Evolutionary conservation across 495 filamentous ascomycete species (phyloP), one percentile per base, ranked within the genome.

Genomic region (Talaromyces adpressus): DNA sequence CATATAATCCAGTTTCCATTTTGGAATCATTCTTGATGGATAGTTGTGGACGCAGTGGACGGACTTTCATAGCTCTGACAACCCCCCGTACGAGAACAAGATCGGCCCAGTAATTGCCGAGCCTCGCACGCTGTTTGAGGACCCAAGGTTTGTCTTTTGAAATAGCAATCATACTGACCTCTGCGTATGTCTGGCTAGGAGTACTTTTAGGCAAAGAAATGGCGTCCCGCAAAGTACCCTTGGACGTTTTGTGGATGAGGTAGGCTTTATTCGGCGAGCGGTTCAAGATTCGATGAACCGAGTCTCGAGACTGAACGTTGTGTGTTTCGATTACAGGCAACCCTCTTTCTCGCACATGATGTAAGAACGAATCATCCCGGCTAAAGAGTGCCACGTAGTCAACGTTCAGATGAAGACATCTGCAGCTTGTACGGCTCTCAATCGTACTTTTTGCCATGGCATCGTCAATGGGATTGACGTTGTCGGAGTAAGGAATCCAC

Each of bases 401-500:
- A 3, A 74, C 66, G 49, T 81, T 75, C 56, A 84, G 79, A 57
- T 89, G 82, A 9, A 93, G 80, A 25, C 82, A 85, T 65, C 74
- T 83, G 68, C 88, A 91, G 4, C 63, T 57, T 0, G 85, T 87
- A 22, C 79, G 71, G 12, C 71, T 71, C 66, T 90, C 86, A 22
- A 92, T 75, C 1, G 75, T 73, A 56, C 87, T 80, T 65, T 86
- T 87, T 3, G 87, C 87, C 22, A 80, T 68, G 0, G 82, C 88
- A 70, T 92, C 89, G 67, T 88, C 84, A 7, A 86, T 5, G 82
- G 82, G 2, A 77, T 80, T 16, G 80, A 77, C 25, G 11, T 7
- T 85, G 82, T 8, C 82, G 0, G 88, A 89, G 66, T 87, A 91
- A 49, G 82, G 85, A 14, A 93, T 82, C 90, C 90, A 93, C 0